These are phyloP conservation scores for Collybia sp. DNA, from an alignment of 768 basidiomycete genomes.

Conservation along the genomic window DNA sequence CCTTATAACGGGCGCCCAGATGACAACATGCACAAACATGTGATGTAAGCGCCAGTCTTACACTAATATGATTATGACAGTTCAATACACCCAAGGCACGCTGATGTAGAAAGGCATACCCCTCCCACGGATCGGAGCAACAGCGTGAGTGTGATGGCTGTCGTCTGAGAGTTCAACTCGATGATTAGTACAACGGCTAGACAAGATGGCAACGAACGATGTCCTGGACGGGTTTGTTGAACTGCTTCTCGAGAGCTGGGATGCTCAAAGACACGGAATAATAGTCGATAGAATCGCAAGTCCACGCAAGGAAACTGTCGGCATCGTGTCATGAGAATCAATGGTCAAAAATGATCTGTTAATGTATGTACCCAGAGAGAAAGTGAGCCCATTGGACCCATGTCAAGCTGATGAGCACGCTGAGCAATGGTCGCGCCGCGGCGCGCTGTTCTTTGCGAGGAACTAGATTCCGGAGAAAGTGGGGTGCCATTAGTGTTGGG, in stretches of 20 bases:
- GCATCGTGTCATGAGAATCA: not conserved
- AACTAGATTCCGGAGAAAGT: slow-evolving; percentile 41
- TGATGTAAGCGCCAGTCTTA: too few relatives aligned
- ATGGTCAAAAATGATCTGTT: slow-evolving; percentile 2
- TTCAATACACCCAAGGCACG: too few relatives aligned
- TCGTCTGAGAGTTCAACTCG: slow-evolving; percentile 38
- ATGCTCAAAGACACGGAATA: slow-evolving; percentile 71
- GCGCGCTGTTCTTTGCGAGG: slow-evolving; percentile 39
- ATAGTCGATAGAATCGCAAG: slow-evolving; percentile 83
- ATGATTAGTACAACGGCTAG: not conserved
- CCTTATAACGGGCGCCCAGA: too few relatives aligned
- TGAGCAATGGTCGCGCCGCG: slow-evolving; percentile 33
- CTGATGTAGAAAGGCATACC: slow-evolving; percentile 24
- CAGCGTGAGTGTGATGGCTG: slow-evolving; percentile 86
- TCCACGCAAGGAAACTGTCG: slow-evolving; percentile 78
- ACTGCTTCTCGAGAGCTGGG: slow-evolving; percentile 39
- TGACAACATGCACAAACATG: too few relatives aligned
- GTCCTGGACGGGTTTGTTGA: slow-evolving; percentile 30
- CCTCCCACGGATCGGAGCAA: slow-evolving; percentile 83
- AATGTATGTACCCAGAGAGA: slow-evolving; percentile 47
- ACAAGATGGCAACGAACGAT: slow-evolving; percentile 27
- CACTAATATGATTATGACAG: too few relatives aligned
- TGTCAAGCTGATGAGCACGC: slow-evolving; percentile 39
- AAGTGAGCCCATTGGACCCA: slow-evolving; percentile 57
- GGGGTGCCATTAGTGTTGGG: slow-evolving; percentile 39